Percentiles rank a stretch among this genome's conserved stretches.
Conservation (phyloP, 1,139 yeast genomes). For the Yamadazyma dushanensis region DNA sequence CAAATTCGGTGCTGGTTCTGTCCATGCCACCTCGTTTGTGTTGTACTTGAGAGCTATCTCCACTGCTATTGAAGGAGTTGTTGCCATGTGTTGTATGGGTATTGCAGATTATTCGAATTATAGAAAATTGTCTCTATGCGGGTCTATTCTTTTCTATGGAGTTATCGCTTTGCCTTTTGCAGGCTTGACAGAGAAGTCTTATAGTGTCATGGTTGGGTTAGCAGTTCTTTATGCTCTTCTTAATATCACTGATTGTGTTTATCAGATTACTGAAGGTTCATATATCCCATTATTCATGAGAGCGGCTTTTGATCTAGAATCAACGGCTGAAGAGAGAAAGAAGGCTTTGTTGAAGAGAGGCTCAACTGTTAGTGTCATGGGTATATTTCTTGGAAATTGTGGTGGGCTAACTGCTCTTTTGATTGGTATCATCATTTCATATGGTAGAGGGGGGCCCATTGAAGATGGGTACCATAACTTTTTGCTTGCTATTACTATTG, state of each 20-base stretch:
- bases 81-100: conserved; percentile 41
- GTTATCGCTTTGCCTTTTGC: conserved; percentile 40
- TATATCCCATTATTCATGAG: conserved; percentile 47
- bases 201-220: conserved; percentile 22
- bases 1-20: conserved; percentile 33
- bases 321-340: conserved; percentile 27
- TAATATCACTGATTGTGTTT: conserved; percentile 30
- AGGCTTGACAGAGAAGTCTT: conserved; percentile 25
- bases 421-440: conserved; percentile 41
- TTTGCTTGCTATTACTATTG: conserved; percentile 40
- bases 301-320: conserved; percentile 21
- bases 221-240: conserved; percentile 36
- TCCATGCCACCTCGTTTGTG: conserved; percentile 39
- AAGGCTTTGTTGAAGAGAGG: conserved; percentile 32
- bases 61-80: conserved; percentile 40
- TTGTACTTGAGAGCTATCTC: conserved; percentile 38
- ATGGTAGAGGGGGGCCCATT: conserved; percentile 26
- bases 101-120: conserved; percentile 46
- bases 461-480: conserved; percentile 36
- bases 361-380: conserved; percentile 40
- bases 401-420: conserved; percentile 44
- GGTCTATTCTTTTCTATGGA: conserved; percentile 35
- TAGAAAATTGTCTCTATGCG: conserved; percentile 32
- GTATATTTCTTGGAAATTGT: conserved; percentile 35
- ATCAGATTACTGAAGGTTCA: conserved; percentile 44